Evolutionary conservation across 2,329 filamentous ascomycete genomes (phyloP), one percentile per base, ranked within the genome.

Genomic region (Clarireedia monteithiana): DNA sequence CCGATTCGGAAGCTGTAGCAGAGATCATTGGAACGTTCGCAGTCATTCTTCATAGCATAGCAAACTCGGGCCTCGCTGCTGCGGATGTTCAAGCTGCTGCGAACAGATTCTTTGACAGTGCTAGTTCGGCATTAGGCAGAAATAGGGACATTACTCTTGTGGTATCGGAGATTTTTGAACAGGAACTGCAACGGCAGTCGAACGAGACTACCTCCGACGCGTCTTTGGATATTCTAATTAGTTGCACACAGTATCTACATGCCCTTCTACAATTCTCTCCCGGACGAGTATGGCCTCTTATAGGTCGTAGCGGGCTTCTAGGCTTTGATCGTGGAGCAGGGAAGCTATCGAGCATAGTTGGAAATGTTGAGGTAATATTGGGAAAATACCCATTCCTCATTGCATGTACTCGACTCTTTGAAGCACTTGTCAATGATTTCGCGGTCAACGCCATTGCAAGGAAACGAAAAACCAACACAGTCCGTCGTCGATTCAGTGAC

Each of bases 221-320:
- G 66, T 58, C 70, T 67, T 77, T 95, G 27, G 77, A 85, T 2
- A 79, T 91, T 48, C 70, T 85, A 55, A 75, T 76, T 10, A 83
- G 88, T 24, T 95, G 90, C 68, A 73, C 91, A 23, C 85, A 90
- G 53, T 96, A 97, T 65, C 74, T 95, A 39, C 81, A 87, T 62
- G 83, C 86, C 2, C 74, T 95, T 17, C 71, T 94, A 26, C 77
- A 79, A 9, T 64, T 87, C n/a, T 82, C 86, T 51, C 92, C 94
- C 0, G 88, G 87, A 56, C 80, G 91, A 58, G 84, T 96, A 5
- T 97, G 94, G 91, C 91, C 92, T 3, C 89, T 92, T 68, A 79
- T 99, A 64, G 83, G 86, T 3, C 84, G 89, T 56, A 95, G 89
- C 69, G 83, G 85, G 60, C 75, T 99, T 17, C 77, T 99, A 47